A percentile compares a stretch with the other conserved stretches of the same genome.
These are phyloP conservation scores for Alternaria sp. DNA, from an alignment of 2,329 filamentous ascomycete genomes.

Conservation along the genomic window DNA sequence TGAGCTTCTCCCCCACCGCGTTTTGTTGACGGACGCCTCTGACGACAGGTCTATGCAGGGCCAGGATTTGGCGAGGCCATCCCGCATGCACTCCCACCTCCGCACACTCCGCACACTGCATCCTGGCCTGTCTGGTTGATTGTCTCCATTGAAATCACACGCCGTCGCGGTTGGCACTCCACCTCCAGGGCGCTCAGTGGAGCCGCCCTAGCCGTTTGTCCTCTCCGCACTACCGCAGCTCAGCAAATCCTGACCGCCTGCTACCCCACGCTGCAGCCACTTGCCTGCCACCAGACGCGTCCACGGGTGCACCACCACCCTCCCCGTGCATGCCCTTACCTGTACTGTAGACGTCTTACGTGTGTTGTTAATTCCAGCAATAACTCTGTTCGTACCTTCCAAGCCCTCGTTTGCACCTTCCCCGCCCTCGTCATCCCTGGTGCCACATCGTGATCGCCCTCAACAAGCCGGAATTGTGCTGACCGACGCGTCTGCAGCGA, in stretches of 20 bases:
- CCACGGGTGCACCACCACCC: neutral
- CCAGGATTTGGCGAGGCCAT: slow-evolving; percentile 27
- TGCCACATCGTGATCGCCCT: slow-evolving; percentile 11
- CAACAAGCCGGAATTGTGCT: slow-evolving; percentile 24
- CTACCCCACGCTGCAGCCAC: slow-evolving; percentile 8
- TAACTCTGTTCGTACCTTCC: neutral
- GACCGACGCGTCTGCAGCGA: slow-evolving; percentile 23
- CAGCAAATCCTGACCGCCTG: slow-evolving; percentile 14
- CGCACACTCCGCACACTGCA: slow-evolving; percentile 12
- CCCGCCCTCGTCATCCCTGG: neutral
- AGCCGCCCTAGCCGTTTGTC: neutral
- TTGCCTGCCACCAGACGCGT: neutral
- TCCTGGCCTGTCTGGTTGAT: slow-evolving; percentile 7
- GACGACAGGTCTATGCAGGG: slow-evolving; percentile 34
- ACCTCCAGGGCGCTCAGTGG: slow-evolving; percentile 24
- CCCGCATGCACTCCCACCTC: slow-evolving; percentile 11
- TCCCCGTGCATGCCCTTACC: neutral
- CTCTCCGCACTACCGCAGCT: slow-evolving; percentile 12
- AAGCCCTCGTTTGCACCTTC: neutral
- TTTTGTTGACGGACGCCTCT: slow-evolving; percentile 23
- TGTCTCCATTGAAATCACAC: slow-evolving; percentile 30
- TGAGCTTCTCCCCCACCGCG: slow-evolving; percentile 22
- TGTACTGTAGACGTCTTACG: neutral
- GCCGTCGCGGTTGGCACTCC: slow-evolving; percentile 23
- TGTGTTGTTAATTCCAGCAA: neutral